Base-by-base conservation (phyloP, 495 filamentous ascomycete species). In the Penicillium daleae region DNA sequence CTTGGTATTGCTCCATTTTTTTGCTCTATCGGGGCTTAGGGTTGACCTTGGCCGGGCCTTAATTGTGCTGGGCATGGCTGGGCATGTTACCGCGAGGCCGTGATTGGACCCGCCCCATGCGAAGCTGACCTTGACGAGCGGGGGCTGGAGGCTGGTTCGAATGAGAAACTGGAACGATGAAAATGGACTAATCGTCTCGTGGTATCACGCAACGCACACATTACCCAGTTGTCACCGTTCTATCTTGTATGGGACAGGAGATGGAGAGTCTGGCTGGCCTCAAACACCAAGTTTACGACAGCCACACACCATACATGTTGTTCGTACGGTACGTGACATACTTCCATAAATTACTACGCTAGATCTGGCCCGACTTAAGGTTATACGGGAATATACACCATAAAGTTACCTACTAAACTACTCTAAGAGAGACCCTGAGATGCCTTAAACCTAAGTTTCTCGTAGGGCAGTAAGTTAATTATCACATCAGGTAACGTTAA, bases 191-290 rank as follows among this genome's bases (percentile, higher is more conserved):
- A 59, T 60, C 10, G n/a, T 22, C 31, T 50, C 31, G 50, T 60
- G 57, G 62, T 60, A 60, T 60, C 62, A 64, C 51, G 40, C 57
- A 50, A 64, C 27, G 29, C 22, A 64, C 27, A 33, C 13, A 46
- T 46, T 46, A 46, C 42, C 22, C 42, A 22, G 10, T 6, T 7
- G 7, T 21, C 1, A 40, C 12, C n/a, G n/a, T n/a, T n/a, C n/a
- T n/a, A 31, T 31, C 29, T 31, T 31, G 29, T 31, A 31, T 31
- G 29, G 29, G 7, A 31, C n/a, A n/a, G n/a, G n/a, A n/a, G n/a
- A n/a, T n/a, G n/a, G n/a, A n/a, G n/a, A n/a, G n/a, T n/a, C n/a
- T n/a, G n/a, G n/a, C n/a, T n/a, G n/a, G n/a, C n/a, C n/a, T n/a
- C n/a, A n/a, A n/a, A n/a, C n/a, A n/a, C n/a, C n/a, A n/a, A n/a